These are phyloP conservation scores for Rutstroemia sp. DNA, from an alignment of 2,329 filamentous ascomycete species.

Conservation along the genomic window DNA sequence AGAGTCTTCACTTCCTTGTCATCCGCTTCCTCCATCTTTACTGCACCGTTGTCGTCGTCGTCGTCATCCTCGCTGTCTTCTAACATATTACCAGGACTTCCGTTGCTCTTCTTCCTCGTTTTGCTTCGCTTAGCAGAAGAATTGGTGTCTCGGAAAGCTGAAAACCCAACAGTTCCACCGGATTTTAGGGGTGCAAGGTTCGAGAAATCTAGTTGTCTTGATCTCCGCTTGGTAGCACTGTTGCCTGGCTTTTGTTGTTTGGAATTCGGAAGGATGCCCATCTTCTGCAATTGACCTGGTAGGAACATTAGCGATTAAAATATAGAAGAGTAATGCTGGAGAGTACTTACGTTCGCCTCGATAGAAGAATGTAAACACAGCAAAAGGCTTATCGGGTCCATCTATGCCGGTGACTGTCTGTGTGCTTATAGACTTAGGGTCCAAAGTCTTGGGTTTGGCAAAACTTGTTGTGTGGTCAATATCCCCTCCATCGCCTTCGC, in stretches of 20 bases:
- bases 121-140: constrained; percentile 51
- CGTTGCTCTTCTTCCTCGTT: constrained; percentile 55
- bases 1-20: constrained; percentile 53
- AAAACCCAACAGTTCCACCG: constrained; percentile 83
- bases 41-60: constrained; percentile 60
- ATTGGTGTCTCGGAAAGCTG: constrained; percentile 71
- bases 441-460: constrained; percentile 89
- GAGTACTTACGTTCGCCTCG: constrained; percentile 78
- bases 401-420: constrained; percentile 99
- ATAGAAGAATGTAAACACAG: constrained; percentile 96
- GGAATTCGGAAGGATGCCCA: constrained; percentile 69
- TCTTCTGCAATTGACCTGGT: constrained; percentile 87
- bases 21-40: constrained; percentile 58
- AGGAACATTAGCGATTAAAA: constrained; percentile 13
- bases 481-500: constrained; percentile 58
- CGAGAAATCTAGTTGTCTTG: constrained; percentile 76
- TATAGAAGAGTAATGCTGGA: background rate
- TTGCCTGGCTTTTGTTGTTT: constrained; percentile 58
- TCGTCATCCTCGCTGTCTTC: constrained; percentile 68
- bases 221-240: constrained; percentile 65
- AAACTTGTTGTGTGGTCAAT: constrained; percentile 97
- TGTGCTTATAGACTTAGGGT: constrained; percentile 95
- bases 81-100: constrained; percentile 48
- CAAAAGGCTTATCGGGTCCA: constrained; percentile 91
- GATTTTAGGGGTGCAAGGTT: constrained; percentile 77